Evolutionary conservation across 495 filamentous ascomycete species (phyloP).

Genomic region (Penicillium crystallinum): DNA sequence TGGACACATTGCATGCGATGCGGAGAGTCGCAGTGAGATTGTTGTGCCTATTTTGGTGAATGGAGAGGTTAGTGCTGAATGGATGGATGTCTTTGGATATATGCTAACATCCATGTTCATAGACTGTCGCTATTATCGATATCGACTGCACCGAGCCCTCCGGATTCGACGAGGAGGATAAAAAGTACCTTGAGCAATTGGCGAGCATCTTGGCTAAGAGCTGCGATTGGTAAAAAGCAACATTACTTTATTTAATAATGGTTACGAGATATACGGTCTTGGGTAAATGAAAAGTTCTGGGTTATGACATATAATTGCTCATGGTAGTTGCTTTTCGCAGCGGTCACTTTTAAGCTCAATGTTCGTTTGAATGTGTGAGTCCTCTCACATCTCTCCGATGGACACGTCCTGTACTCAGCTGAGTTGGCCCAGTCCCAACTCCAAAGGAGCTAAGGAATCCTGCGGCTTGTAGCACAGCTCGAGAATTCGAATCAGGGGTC

Average conservation of each 20-base stretch:
- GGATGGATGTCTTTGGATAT: slow-evolving; percentile 2
- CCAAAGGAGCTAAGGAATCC: too few species aligned
- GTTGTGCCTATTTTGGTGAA: slow-evolving; percentile 71
- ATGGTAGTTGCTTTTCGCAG: too few species aligned
- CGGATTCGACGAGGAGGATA: slow-evolving; percentile 77
- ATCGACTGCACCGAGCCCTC: slow-evolving; percentile 67
- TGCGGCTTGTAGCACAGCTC: too few species aligned
- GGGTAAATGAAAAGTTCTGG: not conserved
- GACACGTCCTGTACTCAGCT: too few species aligned
- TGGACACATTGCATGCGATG: slow-evolving; percentile 90
- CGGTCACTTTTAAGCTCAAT: too few species aligned
- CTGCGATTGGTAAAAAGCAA: slow-evolving; percentile 63
- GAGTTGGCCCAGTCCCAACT: too few species aligned
- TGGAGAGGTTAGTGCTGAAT: slow-evolving; percentile 44
- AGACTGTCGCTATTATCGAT: slow-evolving; percentile 86
- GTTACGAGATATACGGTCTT: not conserved
- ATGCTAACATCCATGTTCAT: not conserved
- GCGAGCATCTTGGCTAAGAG: slow-evolving; percentile 57
- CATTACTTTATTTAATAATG: not conserved
- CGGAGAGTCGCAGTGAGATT: slow-evolving; percentile 78
- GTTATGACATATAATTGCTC: not conserved
- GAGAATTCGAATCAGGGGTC: too few species aligned
- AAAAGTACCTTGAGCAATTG: slow-evolving; percentile 61
- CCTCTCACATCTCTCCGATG: too few species aligned
- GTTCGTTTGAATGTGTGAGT: too few species aligned